Conservation (phyloP, 306 rosid species). For the Ammopiptanthus mongolicus region DNA sequence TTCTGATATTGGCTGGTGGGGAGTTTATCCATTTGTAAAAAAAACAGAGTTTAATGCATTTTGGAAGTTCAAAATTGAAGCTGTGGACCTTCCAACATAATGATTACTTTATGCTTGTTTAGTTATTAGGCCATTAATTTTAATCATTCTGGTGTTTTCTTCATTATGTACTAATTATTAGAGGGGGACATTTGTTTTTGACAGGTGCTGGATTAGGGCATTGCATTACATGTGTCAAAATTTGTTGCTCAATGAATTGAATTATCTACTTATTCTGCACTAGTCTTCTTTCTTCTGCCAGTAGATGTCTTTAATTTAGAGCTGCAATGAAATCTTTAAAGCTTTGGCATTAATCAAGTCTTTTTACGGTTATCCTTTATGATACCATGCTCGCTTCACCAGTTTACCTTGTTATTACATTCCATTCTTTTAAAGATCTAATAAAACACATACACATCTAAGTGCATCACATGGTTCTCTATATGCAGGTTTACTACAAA, state of each 20-base stretch:
- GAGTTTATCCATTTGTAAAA: neutral
- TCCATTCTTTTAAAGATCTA: neutral
- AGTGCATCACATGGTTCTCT: constrained; percentile 3
- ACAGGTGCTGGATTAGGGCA: neutral
- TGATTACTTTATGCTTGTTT: neutral
- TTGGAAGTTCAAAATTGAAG: neutral
- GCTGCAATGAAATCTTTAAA: neutral
- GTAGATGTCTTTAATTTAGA: neutral
- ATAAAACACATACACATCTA: neutral
- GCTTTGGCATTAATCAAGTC: neutral
- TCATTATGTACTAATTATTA: neutral
- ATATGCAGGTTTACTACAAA: constrained; percentile 63
- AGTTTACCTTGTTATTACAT: neutral
- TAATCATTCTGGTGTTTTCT: neutral
- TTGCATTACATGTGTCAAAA: neutral
- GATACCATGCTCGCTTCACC: neutral
- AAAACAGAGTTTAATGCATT: neutral
- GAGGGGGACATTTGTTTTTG: neutral
- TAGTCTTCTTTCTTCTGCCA: neutral
- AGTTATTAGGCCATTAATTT: neutral
- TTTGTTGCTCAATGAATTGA: constrained; percentile 2
- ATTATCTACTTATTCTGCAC: neutral
- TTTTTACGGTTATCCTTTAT: neutral
- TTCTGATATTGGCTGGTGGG: neutral
- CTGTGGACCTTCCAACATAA: neutral